phyloP scores from a whole-genome alignment of 1,284 basidiomycete species.

The Pseudozyma tsukubaensis region DNA sequence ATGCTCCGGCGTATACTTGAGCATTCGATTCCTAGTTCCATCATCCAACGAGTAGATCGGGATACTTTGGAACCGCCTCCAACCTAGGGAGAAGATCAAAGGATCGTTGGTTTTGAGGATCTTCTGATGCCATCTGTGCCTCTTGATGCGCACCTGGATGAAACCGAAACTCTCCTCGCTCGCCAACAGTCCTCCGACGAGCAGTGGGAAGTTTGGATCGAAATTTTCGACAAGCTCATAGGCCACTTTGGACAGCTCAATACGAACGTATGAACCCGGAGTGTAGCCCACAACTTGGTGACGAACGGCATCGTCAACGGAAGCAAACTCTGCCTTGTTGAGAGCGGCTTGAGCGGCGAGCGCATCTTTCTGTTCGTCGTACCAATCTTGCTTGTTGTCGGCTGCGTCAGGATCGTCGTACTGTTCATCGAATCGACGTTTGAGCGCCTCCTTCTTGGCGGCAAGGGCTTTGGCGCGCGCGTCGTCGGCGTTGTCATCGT shows the following conservation, averaged over 20 bases:
- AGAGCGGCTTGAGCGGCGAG: slow-evolving; percentile 85
- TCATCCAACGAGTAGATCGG: slow-evolving; percentile 98
- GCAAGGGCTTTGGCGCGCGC: slow-evolving; percentile 75
- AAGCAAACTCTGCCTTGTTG: slow-evolving; percentile 87
- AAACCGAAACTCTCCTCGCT: slow-evolving; percentile 91
- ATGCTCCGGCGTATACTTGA: slow-evolving; percentile 99
- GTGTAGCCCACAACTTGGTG: slow-evolving; percentile 88
- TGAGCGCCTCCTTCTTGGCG: slow-evolving; percentile 89
- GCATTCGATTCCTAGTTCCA: slow-evolving; percentile 85
- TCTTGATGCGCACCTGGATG: slow-evolving; percentile 93
- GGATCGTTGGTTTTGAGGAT: slow-evolving; percentile 98
- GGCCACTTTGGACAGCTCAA: slow-evolving; percentile 86
- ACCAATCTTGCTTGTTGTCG: slow-evolving; percentile 61
- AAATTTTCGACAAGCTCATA: slow-evolving; percentile 94
- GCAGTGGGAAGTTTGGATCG: slow-evolving; percentile 87
- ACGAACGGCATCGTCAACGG: slow-evolving; percentile 81
- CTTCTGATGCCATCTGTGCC: slow-evolving; percentile 91
- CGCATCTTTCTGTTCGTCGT: slow-evolving; percentile 83
- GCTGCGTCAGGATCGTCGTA: slow-evolving; percentile 84
- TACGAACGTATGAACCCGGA: slow-evolving; percentile 92
- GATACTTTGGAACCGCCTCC: slow-evolving; percentile 93
- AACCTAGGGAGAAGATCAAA: slow-evolving; percentile 92
- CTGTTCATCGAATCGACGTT: slow-evolving; percentile 95
- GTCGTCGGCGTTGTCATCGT: slow-evolving; percentile 68
- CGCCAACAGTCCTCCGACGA: slow-evolving; percentile 91